A percentile compares a stretch with the other conserved stretches of the same genome.
Evolutionary conservation across 2,329 filamentous ascomycete species (phyloP).

Genomic region (Hypoxylon sp.): DNA sequence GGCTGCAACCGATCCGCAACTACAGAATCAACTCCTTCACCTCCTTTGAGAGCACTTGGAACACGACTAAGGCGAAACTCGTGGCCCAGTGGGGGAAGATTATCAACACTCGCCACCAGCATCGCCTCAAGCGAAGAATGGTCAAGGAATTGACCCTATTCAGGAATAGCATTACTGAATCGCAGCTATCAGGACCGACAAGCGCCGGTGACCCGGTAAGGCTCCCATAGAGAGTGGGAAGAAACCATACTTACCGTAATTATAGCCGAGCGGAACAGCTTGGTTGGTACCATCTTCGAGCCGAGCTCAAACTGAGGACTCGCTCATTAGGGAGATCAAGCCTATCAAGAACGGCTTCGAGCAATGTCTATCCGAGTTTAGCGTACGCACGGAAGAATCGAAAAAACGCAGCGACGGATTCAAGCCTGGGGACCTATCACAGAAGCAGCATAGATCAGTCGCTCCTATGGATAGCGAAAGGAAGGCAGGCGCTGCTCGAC

Average conservation of each 20-base stretch:
- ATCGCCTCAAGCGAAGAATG: constrained; percentile 51
- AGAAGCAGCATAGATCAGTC: constrained; percentile 38
- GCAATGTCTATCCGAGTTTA: constrained; percentile 44
- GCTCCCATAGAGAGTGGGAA: constrained; percentile 14
- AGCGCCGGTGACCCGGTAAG: constrained; percentile 39
- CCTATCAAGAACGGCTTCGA: constrained; percentile 35
- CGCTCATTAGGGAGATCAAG: constrained; percentile 17
- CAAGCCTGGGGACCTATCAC: constrained; percentile 39
- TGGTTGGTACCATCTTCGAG: constrained; percentile 12
- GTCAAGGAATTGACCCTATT: constrained; percentile 47
- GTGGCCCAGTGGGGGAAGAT: constrained; percentile 48
- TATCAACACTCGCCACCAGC: constrained; percentile 38
- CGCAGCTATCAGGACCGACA: constrained; percentile 34
- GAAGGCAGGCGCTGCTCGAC: constrained; percentile 46
- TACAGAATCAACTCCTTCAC: constrained; percentile 39
- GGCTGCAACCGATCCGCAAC: constrained; percentile 30
- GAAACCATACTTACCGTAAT: constrained; percentile 36
- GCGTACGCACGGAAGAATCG: constrained; percentile 43
- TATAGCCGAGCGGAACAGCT: constrained; percentile 34
- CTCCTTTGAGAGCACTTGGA: constrained; percentile 42
- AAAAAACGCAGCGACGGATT: constrained; percentile 42
- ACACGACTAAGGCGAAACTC: constrained; percentile 44
- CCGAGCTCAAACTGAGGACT: constrained; percentile 19
- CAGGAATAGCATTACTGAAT: constrained; percentile 34
- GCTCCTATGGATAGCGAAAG: constrained; percentile 52